Percentiles rank a stretch among this genome's conserved stretches.
Conservation (phyloP, 2,329 filamentous ascomycete genomes). For the Penicillium sp. region DNA sequence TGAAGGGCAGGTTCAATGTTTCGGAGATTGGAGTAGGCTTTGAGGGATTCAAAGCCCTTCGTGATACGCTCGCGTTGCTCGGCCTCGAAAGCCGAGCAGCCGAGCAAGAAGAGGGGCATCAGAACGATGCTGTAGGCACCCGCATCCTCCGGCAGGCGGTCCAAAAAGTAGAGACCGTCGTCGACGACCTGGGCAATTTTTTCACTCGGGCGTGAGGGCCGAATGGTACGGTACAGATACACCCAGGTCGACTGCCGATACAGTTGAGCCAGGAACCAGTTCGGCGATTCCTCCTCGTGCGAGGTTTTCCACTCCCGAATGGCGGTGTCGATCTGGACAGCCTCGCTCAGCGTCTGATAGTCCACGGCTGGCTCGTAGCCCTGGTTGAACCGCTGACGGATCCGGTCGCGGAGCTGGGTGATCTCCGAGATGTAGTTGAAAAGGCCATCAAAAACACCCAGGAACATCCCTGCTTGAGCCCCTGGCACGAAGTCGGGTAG, state of each 20-base stretch:
- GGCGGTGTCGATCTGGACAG: constrained; percentile 68
- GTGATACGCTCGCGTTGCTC: constrained; percentile 53
- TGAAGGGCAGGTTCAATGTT: constrained; percentile 55
- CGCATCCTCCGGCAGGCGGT: constrained; percentile 50
- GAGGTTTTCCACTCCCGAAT: constrained; percentile 69
- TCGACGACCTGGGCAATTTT: constrained; percentile 56
- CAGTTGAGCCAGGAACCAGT: constrained; percentile 54
- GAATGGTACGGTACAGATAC: constrained; percentile 58
- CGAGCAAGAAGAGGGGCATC: constrained; percentile 58
- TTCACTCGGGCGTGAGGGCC: constrained; percentile 50
- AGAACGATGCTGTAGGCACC: constrained; percentile 56
- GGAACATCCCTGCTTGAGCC: constrained; percentile 55
- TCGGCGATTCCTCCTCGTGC: constrained; percentile 48
- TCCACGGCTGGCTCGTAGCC: constrained; percentile 64
- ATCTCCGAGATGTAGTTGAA: constrained; percentile 75
- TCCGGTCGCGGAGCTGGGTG: constrained; percentile 67
- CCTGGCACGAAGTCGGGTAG: constrained; percentile 53
- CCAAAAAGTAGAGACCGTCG: constrained; percentile 53
- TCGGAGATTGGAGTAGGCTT: constrained; percentile 53
- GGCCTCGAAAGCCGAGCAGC: constrained; percentile 55
- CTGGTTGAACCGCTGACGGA: constrained; percentile 61
- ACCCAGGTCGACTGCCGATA: constrained; percentile 61
- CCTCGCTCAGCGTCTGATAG: constrained; percentile 66
- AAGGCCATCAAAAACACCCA: constrained; percentile 77
- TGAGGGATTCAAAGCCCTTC: constrained; percentile 50